phyloP scores from a whole-genome alignment of 352 stramenopile species.

The Peronosclerospora sorghi region DNA sequence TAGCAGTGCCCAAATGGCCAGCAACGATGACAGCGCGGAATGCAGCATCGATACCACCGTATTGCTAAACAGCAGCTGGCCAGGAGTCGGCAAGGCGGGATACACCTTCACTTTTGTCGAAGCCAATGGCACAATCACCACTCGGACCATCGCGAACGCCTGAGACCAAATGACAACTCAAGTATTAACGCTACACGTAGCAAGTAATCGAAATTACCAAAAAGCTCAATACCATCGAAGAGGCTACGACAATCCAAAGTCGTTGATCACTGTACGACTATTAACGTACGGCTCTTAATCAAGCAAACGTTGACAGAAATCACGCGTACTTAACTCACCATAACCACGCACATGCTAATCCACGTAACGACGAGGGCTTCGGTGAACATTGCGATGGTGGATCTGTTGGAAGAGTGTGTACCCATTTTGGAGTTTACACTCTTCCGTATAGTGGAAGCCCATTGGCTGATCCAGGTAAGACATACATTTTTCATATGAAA shows the following conservation, averaged over 20 bases:
- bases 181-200: background rate
- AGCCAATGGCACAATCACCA: constrained; percentile 27
- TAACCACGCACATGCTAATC: constrained; percentile 46
- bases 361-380: constrained; percentile 45
- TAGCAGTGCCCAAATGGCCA: constrained; percentile 38
- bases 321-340: constrained; percentile 31
- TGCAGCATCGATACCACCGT: constrained; percentile 67
- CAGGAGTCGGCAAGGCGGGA: constrained; percentile 25
- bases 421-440: too few species aligned
- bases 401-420: too few species aligned
- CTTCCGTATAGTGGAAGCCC: too few species aligned
- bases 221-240: constrained; percentile 33
- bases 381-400: constrained; percentile 30
- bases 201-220: too few species aligned
- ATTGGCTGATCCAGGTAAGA: too few species aligned
- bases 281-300: constrained; percentile 3
- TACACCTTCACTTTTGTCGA: constrained; percentile 36
- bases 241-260: constrained; percentile 51
- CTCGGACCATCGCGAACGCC: constrained; percentile 37
- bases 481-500: too few species aligned
- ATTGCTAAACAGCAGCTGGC: constrained; percentile 57
- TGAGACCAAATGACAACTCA: constrained; percentile 4
- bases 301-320: background rate
- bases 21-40: constrained; percentile 41
- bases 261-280: constrained; percentile 48